Percentiles rank a stretch among this genome's conserved stretches.
Evolutionary conservation across 2,329 filamentous ascomycete species (phyloP).

Genomic region (Cladophialophora psammophila): DNA sequence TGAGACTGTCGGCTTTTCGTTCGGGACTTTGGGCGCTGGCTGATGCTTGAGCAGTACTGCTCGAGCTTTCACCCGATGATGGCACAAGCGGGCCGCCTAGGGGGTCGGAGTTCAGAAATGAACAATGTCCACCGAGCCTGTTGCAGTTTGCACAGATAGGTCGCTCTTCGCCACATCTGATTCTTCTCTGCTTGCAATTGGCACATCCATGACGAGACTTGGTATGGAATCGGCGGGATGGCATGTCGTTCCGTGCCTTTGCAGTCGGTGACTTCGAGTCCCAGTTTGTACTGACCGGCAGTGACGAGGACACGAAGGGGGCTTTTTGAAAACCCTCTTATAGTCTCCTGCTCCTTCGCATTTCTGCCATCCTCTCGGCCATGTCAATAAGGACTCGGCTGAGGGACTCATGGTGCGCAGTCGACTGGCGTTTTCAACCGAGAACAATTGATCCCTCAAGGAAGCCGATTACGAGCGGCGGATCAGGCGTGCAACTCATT

Average conservation of each 20-base stretch:
- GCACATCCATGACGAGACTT: constrained; percentile 17
- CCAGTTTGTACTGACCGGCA: not conserved
- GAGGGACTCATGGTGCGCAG: not conserved
- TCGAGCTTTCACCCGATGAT: constrained; percentile 11
- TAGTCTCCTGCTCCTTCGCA: not conserved
- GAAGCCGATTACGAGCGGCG: not conserved
- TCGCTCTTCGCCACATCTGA: constrained; percentile 18
- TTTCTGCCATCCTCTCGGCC: not conserved
- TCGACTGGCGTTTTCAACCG: not conserved
- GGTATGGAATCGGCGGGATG: constrained; percentile 11
- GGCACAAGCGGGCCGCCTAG: constrained; percentile 7
- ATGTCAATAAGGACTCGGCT: not conserved
- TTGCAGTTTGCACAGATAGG: constrained; percentile 24
- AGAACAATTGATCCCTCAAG: not conserved
- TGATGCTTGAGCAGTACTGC: constrained; percentile 7
- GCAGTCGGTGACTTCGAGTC: not conserved
- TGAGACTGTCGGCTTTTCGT: constrained; percentile 1
- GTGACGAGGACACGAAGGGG: not conserved
- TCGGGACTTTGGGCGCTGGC: not conserved
- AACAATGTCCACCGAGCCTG: constrained; percentile 21
- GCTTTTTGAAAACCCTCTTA: not conserved
- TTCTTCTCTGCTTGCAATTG: constrained; percentile 22
- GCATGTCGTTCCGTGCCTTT: not conserved
- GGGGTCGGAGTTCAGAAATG: constrained; percentile 14
- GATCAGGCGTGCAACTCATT: not conserved